These are phyloP conservation scores for Ceratocystis variospora DNA, from an alignment of 2,329 filamentous ascomycete species.

Conservation along the genomic window DNA sequence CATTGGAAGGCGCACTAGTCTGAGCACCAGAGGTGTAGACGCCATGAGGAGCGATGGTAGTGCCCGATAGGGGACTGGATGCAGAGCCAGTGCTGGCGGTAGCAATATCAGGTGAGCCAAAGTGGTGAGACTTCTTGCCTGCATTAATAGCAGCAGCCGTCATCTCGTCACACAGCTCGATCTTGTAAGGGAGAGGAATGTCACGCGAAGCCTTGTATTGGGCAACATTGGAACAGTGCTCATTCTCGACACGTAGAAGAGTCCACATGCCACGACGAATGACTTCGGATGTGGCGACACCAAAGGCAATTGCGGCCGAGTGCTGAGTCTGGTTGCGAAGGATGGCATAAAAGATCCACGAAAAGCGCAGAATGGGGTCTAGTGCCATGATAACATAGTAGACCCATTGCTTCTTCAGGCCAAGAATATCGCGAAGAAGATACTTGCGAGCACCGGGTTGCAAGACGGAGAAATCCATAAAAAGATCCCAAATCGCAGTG, in stretches of 20 bases:
- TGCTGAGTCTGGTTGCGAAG: constrained; percentile 70
- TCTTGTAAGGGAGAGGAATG: constrained; percentile 68
- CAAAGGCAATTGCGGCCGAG: constrained; percentile 66
- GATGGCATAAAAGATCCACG: constrained; percentile 88
- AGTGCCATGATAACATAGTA: constrained; percentile 78
- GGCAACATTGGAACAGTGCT: constrained; percentile 84
- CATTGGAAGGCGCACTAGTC: background rate
- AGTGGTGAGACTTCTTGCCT: background rate
- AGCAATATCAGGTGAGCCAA: background rate
- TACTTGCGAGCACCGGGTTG: constrained; percentile 56
- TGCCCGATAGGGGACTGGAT: background rate
- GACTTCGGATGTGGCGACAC: constrained; percentile 65
- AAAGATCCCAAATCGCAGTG: constrained; percentile 76
- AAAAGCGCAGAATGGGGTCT: constrained; percentile 77
- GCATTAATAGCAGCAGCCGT: background rate
- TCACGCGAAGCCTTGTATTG: constrained; percentile 83
- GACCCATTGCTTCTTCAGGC: constrained; percentile 62
- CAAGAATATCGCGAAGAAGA: constrained; percentile 63
- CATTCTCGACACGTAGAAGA: constrained; percentile 89
- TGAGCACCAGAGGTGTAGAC: background rate
- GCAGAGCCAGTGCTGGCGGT: background rate
- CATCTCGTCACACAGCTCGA: constrained; percentile 28
- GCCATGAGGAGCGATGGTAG: background rate
- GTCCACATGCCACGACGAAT: constrained; percentile 81
- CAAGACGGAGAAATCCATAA: constrained; percentile 92